Evolutionary conservation across 805 yeast genomes (phyloP), one percentile per base, ranked within the genome.

Genomic region (Tetrapisispora pingtungensis): DNA sequence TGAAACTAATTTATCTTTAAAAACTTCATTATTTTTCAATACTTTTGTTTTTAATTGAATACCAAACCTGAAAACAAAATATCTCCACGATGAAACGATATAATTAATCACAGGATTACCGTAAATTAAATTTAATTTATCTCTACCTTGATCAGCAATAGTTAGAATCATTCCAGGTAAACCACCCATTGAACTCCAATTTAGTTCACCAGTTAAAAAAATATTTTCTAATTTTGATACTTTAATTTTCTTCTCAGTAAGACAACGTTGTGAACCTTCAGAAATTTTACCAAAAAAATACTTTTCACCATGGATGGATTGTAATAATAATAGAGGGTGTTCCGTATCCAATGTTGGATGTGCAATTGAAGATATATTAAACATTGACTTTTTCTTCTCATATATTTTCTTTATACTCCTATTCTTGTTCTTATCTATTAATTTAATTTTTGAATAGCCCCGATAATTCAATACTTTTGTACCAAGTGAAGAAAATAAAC

Each of bases 131-230:
- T 71, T 71, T 33, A 84, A 58, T 7, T 69, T 69, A 40, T 74
- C 72, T 49, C 73, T 70, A 1, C 87, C 88, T 53, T 86, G 84
- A 53, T 87, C 96, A 45, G 85, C 79, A 13, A 84, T 70, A 0
- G 97, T 86, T 41, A 90, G 66, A 40, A 90, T 75, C 54, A 86
- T 66, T 0, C 98, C 98, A 0, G 97, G 97, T 7, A 90, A 62
- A 0, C 98, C 98, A n/a, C 95, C 86, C 2, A 87, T 66, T n/a
- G 81, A 72, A 6, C 73, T 61, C 96, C 96, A 90, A 43, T 73
- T 63, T 10, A 84, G 49, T n/a, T 67, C 68, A 3, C 98, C 98
- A 0, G 96, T 80, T 4, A 93, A 56, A 55, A 85, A 89, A 4
- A 90, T 67, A 32, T 78, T 75, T 40, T 74, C 71, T 28, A 86